Base-by-base conservation (phyloP, 2,329 filamentous ascomycete genomes). In the Ceratocystis albifundus region DNA sequence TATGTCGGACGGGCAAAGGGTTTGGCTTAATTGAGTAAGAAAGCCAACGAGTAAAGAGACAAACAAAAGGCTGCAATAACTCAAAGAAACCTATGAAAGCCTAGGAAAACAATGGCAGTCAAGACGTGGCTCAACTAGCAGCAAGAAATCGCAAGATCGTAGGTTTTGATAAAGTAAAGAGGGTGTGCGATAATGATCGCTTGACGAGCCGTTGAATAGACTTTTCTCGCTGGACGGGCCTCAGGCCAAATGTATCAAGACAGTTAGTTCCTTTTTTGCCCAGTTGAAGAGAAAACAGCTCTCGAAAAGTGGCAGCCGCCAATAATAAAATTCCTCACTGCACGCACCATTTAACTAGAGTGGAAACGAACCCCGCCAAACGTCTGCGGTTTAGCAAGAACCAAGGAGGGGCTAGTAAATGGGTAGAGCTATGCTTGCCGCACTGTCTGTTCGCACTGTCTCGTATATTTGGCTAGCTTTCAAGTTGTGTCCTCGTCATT, bases 171-270 rank as follows among this genome's bases (percentile, higher is more conserved):
- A n/a, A 41, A 17, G 28, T 48, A 28, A 53, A 64, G n/a, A 22
- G 32, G 61, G 36, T 59, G 55, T 59, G 25, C 55, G 55, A 59
- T 64, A 63, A 63, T 15, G 44, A 45, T 41, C 45, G 44, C 28
- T 22, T n/a, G 55, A 59, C 30, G 55, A 30, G 55, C 55, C 55
- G 55, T 20, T 48, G 46, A 17, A 63, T 63, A 64, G 62, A 64
- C 62, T 64, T 64, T 64, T 64, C 45, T 36, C 46, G 45, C 4
- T 17, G 28, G 30, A 41, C n/a, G 15, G 62, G 62, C 46, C 62
- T 17, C 46, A 4, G 62, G 62, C 62, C 62, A 64, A 64, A 64
- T 50, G 20, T 64, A 64, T 64, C 22, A 17, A 64, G 28, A 64
- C 62, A 36, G 28, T 41, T n/a, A n/a, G n/a, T n/a, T n/a, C n/a